Percentiles rank a stretch among this genome's conserved stretches.
phyloP scores from a whole-genome alignment of 129 eudicot genomes.

The Chrysanthemum makinoi region DNA sequence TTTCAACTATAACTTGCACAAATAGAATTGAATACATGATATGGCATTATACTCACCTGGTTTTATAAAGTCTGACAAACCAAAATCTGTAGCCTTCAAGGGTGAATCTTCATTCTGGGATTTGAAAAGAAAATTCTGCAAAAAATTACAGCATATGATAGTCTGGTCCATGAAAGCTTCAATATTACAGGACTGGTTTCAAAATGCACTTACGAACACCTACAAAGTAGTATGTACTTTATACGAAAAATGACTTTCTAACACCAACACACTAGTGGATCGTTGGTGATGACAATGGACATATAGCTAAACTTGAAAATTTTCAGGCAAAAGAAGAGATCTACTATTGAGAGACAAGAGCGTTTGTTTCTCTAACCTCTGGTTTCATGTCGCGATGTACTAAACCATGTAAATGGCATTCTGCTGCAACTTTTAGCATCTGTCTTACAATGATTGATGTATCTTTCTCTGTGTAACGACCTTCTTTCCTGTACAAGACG shows the following conservation, averaged over 20 bases:
- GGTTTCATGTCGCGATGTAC: slow-evolving; percentile 99
- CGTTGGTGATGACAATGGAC: slow-evolving; percentile 10
- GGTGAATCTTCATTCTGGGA: slow-evolving; percentile 72
- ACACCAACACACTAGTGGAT: background rate
- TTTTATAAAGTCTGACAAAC: slow-evolving; percentile 87
- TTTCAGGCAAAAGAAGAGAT: background rate
- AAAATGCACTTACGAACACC: no score
- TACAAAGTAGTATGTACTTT: no score
- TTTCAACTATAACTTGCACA: no score
- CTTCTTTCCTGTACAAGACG: slow-evolving; percentile 60
- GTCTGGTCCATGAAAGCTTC: background rate
- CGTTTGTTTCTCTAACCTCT: slow-evolving; percentile 50
- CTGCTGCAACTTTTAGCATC: slow-evolving; percentile 98
- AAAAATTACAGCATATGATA: slow-evolving; percentile 13
- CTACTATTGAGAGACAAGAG: background rate
- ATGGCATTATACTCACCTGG: slow-evolving; percentile 55
- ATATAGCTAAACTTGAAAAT: background rate
- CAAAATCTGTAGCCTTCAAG: slow-evolving; percentile 97
- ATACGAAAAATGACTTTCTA: background rate
- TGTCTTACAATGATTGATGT: slow-evolving; percentile 89
- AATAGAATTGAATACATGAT: background rate
- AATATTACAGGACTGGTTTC: no score
- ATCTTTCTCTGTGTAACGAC: slow-evolving; percentile 93
- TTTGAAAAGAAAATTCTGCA: slow-evolving; percentile 90
- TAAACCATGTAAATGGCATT: slow-evolving; percentile 95